These are phyloP conservation scores for Marvania coccoides DNA, from an alignment of 139 green algal genomes.

Conservation along the genomic window DNA sequence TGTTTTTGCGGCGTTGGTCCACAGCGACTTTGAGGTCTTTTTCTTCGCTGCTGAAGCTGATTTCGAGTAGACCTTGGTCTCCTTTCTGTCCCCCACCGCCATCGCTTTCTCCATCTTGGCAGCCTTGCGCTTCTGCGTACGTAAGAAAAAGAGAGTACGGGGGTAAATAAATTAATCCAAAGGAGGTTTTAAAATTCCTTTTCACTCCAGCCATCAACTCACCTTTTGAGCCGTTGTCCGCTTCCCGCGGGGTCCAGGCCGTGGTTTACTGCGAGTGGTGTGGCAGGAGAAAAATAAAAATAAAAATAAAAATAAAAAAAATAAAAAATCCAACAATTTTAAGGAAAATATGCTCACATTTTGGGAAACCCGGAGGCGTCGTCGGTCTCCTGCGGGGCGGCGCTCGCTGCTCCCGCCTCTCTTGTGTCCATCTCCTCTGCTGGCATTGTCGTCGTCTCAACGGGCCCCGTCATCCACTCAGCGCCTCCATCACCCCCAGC, in stretches of 20 bases:
- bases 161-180: not conserved
- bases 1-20: constrained; percentile 1
- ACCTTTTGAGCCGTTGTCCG: constrained; percentile 14
- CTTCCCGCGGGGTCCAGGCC: not conserved
- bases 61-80: constrained; percentile 6
- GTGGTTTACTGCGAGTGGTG: not conserved
- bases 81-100: constrained; percentile 1
- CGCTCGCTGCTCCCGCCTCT: not conserved
- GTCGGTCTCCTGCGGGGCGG: not conserved
- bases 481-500: not conserved
- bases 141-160: not conserved
- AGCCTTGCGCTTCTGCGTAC: constrained; percentile 7
- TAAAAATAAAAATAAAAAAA: too few species aligned
- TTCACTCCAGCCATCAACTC: too few species aligned
- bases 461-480: too few species aligned
- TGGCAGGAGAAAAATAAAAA: not conserved
- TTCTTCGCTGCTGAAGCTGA: not conserved
- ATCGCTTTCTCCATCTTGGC: constrained; percentile 18
- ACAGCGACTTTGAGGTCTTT: constrained; percentile 18
- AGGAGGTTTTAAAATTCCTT: not conserved
- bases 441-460: not conserved
- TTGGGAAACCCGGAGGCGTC: too few species aligned
- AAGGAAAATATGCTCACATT: too few species aligned
- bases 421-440: constrained; percentile 9
- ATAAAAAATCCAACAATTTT: too few species aligned